Base-by-base conservation (phyloP, 73 alveolate species). In the Paramecium octaurelia region DNA sequence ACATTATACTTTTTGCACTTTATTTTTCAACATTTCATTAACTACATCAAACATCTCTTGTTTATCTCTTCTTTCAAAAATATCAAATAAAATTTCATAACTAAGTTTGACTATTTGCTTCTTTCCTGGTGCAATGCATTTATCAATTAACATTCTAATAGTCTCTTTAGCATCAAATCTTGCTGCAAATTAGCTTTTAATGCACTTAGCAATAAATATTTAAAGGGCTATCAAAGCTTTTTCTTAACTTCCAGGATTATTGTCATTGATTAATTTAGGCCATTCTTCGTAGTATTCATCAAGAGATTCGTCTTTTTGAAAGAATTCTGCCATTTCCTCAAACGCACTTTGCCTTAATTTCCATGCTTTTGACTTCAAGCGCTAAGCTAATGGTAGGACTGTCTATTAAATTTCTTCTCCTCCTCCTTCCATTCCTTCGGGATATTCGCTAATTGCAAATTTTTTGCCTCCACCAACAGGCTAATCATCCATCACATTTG, bases 221-320 rank as follows among this genome's bases (percentile, higher is more conserved):
- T 90, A 64, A 9, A 95, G 57, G 8, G 94, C 95, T 23, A 92
- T 93, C 24, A 95, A 86, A 10, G 96, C 96, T 43, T 95, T 93
- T 71, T 96, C 98, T 70, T 95, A 93, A 14, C 93, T 92, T 11
- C 96, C 96, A 16, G 98, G 97, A 73, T 96, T 96, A 23, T 92
- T 50, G 84, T 96, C 98, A 31, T 89, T 58, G 9, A 96, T 88
- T 70, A 89, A 87, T 69, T 93, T 93, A 35, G 93, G 93, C 95
- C 95, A 92, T 14, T 75, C 84, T n/a, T 92, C 94, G 8, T 75
- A 77, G 58, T 93, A 91, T 23, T 95, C 96, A 21, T 88, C 90
- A 43, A 95, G 71, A 42, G 60, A 18, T 68, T 73, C 85, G 29
- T 91, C 96, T 31, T 43, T 8, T 68, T 95, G 40, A 68, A 95